Evolutionary conservation across 495 filamentous ascomycete species (phyloP).

Genomic region (Neurospora sp.): DNA sequence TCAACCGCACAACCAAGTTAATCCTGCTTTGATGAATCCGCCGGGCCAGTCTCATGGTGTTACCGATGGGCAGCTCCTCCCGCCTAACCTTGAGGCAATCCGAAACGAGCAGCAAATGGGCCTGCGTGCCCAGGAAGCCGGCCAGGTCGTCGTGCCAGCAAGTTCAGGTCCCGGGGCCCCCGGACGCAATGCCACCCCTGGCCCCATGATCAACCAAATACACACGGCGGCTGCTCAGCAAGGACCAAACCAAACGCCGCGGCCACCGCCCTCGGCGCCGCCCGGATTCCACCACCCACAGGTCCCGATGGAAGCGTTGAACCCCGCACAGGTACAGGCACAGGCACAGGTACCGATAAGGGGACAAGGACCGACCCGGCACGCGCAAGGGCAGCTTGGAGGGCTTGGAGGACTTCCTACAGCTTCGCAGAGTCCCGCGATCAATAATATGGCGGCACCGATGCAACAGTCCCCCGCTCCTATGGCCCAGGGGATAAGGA

Average conservation of each 20-base stretch:
- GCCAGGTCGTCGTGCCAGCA: constrained; percentile 42
- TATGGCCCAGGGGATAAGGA: constrained; percentile 27
- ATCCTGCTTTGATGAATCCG: constrained; percentile 22
- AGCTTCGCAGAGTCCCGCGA: constrained; percentile 41
- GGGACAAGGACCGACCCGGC: constrained; percentile 21
- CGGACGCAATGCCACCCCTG: constrained; percentile 31
- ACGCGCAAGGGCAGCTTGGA: constrained; percentile 40
- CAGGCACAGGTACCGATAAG: constrained; percentile 22
- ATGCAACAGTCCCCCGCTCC: constrained; percentile 34
- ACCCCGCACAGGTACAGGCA: constrained; percentile 21
- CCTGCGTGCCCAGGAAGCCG: constrained; percentile 35
- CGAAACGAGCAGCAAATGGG: constrained; percentile 38
- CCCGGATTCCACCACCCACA: constrained; percentile 27
- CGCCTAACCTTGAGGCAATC: constrained; percentile 36
- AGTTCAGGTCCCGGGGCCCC: constrained; percentile 33
- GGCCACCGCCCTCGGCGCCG: constrained; percentile 27
- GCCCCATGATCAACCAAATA: constrained; percentile 17
- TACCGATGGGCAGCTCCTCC: constrained; percentile 29
- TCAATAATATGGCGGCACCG: constrained; percentile 40
- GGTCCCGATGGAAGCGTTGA: constrained; percentile 24
- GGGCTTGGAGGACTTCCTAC: constrained; percentile 30
- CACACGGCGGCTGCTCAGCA: constrained; percentile 24
- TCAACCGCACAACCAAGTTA: constrained; percentile 29
- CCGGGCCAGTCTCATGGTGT: constrained; percentile 22
- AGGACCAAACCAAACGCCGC: constrained; percentile 21